A percentile compares a stretch with the other conserved stretches of the same genome.
phyloP scores from a whole-genome alignment of 805 yeast genomes.

The Candida glaebosa region DNA sequence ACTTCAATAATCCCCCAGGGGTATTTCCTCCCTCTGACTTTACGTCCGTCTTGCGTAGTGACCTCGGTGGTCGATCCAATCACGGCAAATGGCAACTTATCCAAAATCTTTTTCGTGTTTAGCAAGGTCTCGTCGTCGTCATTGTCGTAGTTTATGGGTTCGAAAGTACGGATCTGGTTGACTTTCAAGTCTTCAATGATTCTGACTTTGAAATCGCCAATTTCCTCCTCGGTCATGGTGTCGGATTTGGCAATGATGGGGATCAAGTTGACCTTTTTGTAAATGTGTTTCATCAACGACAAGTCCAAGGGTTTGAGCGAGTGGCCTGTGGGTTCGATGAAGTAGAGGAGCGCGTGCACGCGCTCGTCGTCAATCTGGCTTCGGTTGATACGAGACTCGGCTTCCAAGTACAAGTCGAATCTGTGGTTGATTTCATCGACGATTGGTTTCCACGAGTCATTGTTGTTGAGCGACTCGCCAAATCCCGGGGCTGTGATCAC shows the following conservation, averaged over 20 bases:
- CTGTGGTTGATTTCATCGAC: constrained; percentile 84
- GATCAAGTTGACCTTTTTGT: constrained; percentile 86
- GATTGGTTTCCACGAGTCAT: constrained; percentile 80
- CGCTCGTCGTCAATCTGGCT: constrained; percentile 71
- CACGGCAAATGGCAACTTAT: constrained; percentile 85
- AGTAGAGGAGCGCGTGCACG: constrained; percentile 89
- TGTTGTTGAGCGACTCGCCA: constrained; percentile 78
- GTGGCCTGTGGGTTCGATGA: constrained; percentile 97
- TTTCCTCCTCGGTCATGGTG: constrained; percentile 85
- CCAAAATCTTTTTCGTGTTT: constrained; percentile 63
- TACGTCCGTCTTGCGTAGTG: constrained; percentile 67
- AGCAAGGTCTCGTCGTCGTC: constrained; percentile 81
- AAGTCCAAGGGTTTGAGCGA: constrained; percentile 85
- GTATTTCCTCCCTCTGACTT: constrained; percentile 85
- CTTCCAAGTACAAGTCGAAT: constrained; percentile 84
- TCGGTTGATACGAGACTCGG: constrained; percentile 81
- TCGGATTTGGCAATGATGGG: constrained; percentile 96
- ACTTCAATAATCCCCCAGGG: constrained; percentile 98
- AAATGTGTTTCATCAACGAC: constrained; percentile 80
- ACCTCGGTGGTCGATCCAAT: constrained; percentile 82
- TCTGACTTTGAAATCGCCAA: constrained; percentile 67
- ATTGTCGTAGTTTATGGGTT: constrained; percentile 72
- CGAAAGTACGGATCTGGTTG: constrained; percentile 70
- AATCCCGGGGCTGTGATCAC: constrained; percentile 92
- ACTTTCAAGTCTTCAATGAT: constrained; percentile 54